Evolutionary conservation across 805 yeast species (phyloP), one percentile per base, ranked within the genome.

Genomic region (Metschnikowia borealis): DNA sequence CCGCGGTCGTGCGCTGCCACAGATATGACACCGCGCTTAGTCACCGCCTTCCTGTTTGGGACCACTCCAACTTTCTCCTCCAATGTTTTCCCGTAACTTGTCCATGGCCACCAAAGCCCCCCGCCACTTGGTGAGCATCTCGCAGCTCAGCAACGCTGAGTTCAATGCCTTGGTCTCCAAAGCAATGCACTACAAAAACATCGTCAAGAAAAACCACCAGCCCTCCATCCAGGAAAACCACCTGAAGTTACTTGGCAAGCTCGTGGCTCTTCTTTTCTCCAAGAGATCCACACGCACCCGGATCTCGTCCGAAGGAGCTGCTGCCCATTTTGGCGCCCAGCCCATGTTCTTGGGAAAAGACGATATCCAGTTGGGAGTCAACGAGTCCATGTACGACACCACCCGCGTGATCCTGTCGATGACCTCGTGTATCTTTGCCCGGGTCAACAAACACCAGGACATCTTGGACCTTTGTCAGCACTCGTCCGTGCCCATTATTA

Each of bases 371-470:
- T 75, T 94, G 49, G 99, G 99, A 40, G 96, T 89, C 40, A 94
- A 94, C 64, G 99, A 94, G 74, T 79, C 94, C 0, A 71, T 89
- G 52, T 86, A 87, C 61, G 99, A 94, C 67, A 87, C 97, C 1
- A 79, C 96, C 15, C 83, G 81, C 57, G 96, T 94, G 34, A 80
- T 94, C 4, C 87, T 96, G 13, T 90, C 97, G 1, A 94, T 94
- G 99, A 88, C 95, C 1, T 85, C 96, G n/a, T 86, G 96, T 55
- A 82, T 94, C 6, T 91, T 94, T 72, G 99, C 98, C n/a, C 83
- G 99, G 63, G 99, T 94, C 17, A 84, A 89, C 56, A 73, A 81
- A 26, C 97, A 94, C 63, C 75, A 81, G 21, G 97, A 92, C 53
- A 91, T 94, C 57, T 80, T 78, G 61, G 85, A 84, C 49, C 75